Conservation (phyloP, 306 rosid genomes). For the Cercis canadensis region DNA sequence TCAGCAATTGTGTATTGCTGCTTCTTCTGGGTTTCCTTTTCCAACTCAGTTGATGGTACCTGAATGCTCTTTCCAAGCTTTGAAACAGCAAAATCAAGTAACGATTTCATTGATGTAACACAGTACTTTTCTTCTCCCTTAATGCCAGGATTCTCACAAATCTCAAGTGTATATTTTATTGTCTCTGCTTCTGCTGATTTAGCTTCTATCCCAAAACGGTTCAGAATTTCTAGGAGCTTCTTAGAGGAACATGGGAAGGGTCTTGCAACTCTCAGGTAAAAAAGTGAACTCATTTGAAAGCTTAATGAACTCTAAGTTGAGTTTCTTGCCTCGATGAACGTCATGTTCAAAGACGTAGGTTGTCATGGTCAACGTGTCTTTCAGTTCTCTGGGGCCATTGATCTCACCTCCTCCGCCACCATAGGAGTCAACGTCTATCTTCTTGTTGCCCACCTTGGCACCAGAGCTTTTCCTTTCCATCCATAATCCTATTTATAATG, state of each 20-base stretch:
- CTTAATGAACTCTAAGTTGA: neutral
- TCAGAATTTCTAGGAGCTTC: slow-evolving; percentile 28
- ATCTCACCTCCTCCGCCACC: neutral
- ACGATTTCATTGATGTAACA: slow-evolving; percentile 36
- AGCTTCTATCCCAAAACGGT: slow-evolving; percentile 9
- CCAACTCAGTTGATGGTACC: slow-evolving; percentile 18
- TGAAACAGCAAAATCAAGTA: slow-evolving; percentile 28
- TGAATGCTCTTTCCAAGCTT: slow-evolving; percentile 30
- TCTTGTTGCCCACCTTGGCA: neutral
- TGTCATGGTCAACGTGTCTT: neutral
- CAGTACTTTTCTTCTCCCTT: slow-evolving; percentile 33
- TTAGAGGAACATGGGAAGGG: slow-evolving; percentile 8
- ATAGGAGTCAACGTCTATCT: neutral
- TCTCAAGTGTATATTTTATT: slow-evolving; percentile 2
- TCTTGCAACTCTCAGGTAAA: neutral
- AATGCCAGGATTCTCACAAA: slow-evolving; percentile 27
- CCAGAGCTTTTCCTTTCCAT: neutral
- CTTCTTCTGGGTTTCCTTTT: neutral
- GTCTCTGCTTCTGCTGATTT: slow-evolving; percentile 14
- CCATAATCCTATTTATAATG: neutral
- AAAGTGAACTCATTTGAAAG: neutral
- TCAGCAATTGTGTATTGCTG: slow-evolving; percentile 43
- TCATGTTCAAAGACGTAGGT: neutral
- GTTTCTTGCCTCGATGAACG: neutral
- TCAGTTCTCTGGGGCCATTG: neutral